Percentiles rank a stretch among this genome's conserved stretches.
These are phyloP conservation scores for Tetracladium setigerum DNA, from an alignment of 495 filamentous ascomycete species.

Conservation along the genomic window DNA sequence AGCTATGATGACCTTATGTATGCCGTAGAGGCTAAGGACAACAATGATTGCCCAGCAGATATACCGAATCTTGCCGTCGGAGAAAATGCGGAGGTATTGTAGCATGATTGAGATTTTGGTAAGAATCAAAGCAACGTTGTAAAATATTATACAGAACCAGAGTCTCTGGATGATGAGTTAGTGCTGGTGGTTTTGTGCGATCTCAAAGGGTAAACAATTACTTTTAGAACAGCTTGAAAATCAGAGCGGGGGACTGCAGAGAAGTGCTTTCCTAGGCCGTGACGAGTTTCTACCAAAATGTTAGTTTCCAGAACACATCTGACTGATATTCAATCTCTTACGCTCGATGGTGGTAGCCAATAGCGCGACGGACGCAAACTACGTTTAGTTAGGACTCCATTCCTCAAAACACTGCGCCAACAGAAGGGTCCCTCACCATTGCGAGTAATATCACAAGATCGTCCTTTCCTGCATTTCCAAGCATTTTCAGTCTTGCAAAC, in stretches of 20 bases:
- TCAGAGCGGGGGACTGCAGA: background rate
- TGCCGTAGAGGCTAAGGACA: slow-evolving; percentile 16
- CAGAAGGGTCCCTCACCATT: background rate
- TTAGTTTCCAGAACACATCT: too few relatives aligned
- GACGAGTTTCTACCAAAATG: background rate
- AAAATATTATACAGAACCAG: slow-evolving; percentile 20
- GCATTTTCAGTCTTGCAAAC: background rate
- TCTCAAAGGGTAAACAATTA: too few relatives aligned
- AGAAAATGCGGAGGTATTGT: slow-evolving; percentile 25
- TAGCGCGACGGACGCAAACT: background rate
- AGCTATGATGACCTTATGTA: slow-evolving; percentile 16
- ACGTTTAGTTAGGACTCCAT: background rate
- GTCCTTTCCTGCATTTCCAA: slow-evolving; percentile 3
- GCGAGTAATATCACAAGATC: background rate
- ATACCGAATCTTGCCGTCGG: slow-evolving; percentile 5
- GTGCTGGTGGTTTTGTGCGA: too few relatives aligned
- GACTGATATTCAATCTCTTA: background rate
- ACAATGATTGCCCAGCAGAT: slow-evolving; percentile 17
- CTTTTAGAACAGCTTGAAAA: background rate
- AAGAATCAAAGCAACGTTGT: slow-evolving; percentile 18
- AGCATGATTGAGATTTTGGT: slow-evolving; percentile 25
- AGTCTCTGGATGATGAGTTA: slow-evolving; percentile 1
- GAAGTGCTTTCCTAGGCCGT: slow-evolving; percentile 1
- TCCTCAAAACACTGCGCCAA: background rate
- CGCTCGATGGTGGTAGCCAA: background rate